Conservation (phyloP, 2,329 filamentous ascomycete genomes). For the Hypoxylon sp. region DNA sequence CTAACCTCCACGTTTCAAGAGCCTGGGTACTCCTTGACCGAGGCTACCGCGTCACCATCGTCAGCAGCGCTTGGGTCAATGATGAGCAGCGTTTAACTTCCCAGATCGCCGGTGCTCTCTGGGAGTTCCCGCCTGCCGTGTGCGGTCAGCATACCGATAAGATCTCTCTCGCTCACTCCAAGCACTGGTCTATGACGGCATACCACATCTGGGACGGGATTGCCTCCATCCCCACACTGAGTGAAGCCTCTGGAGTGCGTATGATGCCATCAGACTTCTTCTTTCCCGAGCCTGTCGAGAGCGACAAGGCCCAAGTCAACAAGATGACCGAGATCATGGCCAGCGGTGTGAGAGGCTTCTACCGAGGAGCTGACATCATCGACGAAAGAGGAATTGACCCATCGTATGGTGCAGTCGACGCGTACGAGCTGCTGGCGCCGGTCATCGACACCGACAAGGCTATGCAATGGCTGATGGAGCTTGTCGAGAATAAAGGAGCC, state of each 20-base stretch:
- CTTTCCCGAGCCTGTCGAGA: slow-evolving; percentile 56
- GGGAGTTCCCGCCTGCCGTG: slow-evolving; percentile 63
- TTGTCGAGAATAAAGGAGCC: slow-evolving; percentile 61
- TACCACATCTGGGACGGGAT: slow-evolving; percentile 60
- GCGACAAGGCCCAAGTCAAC: slow-evolving; percentile 52
- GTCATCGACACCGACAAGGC: slow-evolving; percentile 63
- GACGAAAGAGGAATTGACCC: slow-evolving; percentile 55
- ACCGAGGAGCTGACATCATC: slow-evolving; percentile 55
- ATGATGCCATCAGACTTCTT: slow-evolving; percentile 60
- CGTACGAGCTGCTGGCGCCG: slow-evolving; percentile 61
- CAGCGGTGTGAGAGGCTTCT: slow-evolving; percentile 58
- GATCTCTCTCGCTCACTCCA: slow-evolving; percentile 58
- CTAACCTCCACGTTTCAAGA: slow-evolving; percentile 38
- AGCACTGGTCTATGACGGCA: slow-evolving; percentile 59
- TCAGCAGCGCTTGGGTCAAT: slow-evolving; percentile 61
- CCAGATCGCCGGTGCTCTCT: slow-evolving; percentile 63
- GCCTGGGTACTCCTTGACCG: slow-evolving; percentile 61
- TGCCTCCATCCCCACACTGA: slow-evolving; percentile 54
- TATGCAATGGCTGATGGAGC: slow-evolving; percentile 60
- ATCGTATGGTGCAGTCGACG: slow-evolving; percentile 58
- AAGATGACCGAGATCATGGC: slow-evolving; percentile 60
- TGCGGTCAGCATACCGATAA: slow-evolving; percentile 61
- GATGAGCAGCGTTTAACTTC: slow-evolving; percentile 59
- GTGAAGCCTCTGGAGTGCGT: slow-evolving; percentile 55
- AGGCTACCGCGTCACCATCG: slow-evolving; percentile 61